Base-by-base conservation (phyloP, 768 basidiomycete species). In the Hemileccinum rubropunctum region DNA sequence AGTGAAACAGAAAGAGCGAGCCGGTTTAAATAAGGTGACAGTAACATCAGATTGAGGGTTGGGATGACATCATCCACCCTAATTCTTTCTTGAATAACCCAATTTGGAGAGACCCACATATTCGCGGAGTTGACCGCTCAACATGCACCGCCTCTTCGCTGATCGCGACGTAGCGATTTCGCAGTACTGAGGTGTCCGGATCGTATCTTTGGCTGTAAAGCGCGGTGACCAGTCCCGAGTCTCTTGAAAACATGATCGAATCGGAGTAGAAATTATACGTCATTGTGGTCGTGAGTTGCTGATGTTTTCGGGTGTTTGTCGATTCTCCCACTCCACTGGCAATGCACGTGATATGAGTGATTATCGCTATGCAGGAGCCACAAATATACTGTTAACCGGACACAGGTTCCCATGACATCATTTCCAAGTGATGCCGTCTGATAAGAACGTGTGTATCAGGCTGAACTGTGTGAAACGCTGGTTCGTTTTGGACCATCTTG, bases 61-160 rank as follows among this genome's bases (percentile, higher is more conserved):
- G 15, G 30, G 27, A 48, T 63, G 62, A 65, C 63, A 57, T 62
- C 61, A 63, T 34, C 39, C 20, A 55, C 50, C 56, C 57, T 39
- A 9, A 17, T 40, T 59, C 21, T 17, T 5, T 27, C 33, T 23
- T 39, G 46, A n/a, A 30, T 18, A 34, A 21, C 48, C n/a, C 8
- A 36, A 36, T 28, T 32, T 6, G 18, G 28, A 21, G 15, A n/a
- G 35, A 56, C 48, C 15, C 33, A 47, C 34, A 27, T 10, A 11
- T 47, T 43, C 17, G 34, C 40, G 10, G 45, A 21, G 6, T 48
- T 27, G 27, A 30, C 28, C 9, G 11, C 11, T 12, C 28, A 30
- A 33, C 23, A 18, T 18, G 27, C 37, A 6, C 10, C 27, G 32
- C 38, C 30, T 4, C 20, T 17, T 23, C 39, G 30, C 11, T 18